A percentile compares a stretch with the other conserved stretches of the same genome.
Evolutionary conservation across 208 protist species (phyloP).

Genomic region (Leishmania lainsoni): DNA sequence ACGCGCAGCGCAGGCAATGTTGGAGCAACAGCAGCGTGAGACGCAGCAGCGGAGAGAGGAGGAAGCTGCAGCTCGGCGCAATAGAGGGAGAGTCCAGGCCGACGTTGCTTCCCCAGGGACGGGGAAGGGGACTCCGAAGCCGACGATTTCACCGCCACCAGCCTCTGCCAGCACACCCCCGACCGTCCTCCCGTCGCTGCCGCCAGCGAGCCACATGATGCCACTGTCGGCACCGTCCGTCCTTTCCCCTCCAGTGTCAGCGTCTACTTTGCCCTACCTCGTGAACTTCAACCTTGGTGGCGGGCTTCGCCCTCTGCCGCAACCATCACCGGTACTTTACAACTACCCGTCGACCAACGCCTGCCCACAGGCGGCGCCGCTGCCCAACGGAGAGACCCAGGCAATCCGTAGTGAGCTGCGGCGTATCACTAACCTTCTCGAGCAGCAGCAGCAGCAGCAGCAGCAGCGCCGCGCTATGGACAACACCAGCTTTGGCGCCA

Average conservation of each 20-base stretch:
- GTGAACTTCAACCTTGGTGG: slow-evolving; percentile 7
- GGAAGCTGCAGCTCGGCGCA: slow-evolving; percentile 32
- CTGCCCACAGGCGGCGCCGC: slow-evolving; percentile 7
- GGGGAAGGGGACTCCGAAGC: neutral
- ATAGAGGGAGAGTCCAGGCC: slow-evolving; percentile 6
- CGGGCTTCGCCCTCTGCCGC: slow-evolving; percentile 6
- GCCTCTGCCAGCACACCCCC: neutral
- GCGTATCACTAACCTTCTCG: slow-evolving; percentile 24
- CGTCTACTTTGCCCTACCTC: slow-evolving; percentile 18
- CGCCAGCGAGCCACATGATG: neutral
- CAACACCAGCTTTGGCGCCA: neutral
- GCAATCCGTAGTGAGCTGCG: slow-evolving; percentile 32
- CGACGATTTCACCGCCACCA: neutral
- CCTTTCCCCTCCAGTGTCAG: neutral
- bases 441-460: slow-evolving; percentile 29
- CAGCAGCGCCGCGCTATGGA: slow-evolving; percentile 7
- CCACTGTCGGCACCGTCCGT: neutral
- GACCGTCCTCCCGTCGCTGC: no score
- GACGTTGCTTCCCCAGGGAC: neutral
- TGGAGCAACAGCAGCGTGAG: slow-evolving; percentile 32
- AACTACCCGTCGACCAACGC: slow-evolving; percentile 7
- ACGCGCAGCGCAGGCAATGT: slow-evolving; percentile 23
- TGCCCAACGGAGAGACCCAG: slow-evolving; percentile 16
- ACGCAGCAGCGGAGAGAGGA: slow-evolving; percentile 31
- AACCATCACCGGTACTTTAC: neutral